Percentiles rank a stretch among this genome's conserved stretches.
Conservation (phyloP, 2,329 filamentous ascomycete species). For the Didymella segeticola region DNA sequence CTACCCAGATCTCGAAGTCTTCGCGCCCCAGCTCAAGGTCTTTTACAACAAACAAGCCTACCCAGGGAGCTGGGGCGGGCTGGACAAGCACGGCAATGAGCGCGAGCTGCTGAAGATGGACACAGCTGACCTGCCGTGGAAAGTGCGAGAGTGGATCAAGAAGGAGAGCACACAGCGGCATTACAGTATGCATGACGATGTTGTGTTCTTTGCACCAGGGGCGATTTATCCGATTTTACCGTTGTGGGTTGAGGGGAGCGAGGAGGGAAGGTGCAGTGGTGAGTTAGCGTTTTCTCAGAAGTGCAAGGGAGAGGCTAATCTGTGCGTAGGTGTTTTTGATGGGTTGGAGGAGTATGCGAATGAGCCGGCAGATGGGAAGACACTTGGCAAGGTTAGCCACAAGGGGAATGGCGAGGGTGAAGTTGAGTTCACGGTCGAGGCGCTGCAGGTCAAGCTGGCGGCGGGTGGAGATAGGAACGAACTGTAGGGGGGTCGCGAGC, state of each 20-base stretch:
- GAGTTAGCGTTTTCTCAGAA: neutral
- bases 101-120: conserved; percentile 58
- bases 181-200: conserved; percentile 51
- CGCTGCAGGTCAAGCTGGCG: conserved; percentile 31
- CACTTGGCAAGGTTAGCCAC: conserved; percentile 39
- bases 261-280: conserved; percentile 54
- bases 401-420: conserved; percentile 32
- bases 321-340: conserved; percentile 34
- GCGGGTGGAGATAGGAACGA: conserved; percentile 29
- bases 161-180: conserved; percentile 51
- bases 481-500: conserved; percentile 23
- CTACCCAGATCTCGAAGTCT: conserved; percentile 41
- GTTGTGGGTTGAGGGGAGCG: conserved; percentile 55
- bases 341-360: conserved; percentile 41
- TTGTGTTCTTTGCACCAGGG: conserved; percentile 62
- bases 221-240: conserved; percentile 60
- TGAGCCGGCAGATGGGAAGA: conserved; percentile 38
- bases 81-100: conserved; percentile 60
- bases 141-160: conserved; percentile 57
- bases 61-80: conserved; percentile 61
- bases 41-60: conserved; percentile 50
- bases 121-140: conserved; percentile 53
- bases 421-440: conserved; percentile 42
- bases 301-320: conserved; percentile 15
- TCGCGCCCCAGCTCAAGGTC: conserved; percentile 44